These are phyloP conservation scores for Austroboletus festivus DNA, from an alignment of 768 basidiomycete species.

Conservation along the genomic window DNA sequence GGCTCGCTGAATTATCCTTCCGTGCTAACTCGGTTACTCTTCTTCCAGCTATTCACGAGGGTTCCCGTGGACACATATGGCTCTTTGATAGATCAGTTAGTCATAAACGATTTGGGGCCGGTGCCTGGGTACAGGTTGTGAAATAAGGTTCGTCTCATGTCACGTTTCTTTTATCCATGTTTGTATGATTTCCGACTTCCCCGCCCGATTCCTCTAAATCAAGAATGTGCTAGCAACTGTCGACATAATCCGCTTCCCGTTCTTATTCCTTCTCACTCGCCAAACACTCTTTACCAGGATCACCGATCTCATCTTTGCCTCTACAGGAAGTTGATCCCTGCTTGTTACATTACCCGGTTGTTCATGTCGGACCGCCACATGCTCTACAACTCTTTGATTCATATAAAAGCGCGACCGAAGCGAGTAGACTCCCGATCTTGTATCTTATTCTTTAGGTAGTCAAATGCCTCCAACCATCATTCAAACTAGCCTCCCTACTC, in stretches of 20 bases:
- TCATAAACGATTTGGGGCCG: conserved; percentile 3
- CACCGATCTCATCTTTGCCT: conserved; percentile 20
- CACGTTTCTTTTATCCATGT: conserved; percentile 27
- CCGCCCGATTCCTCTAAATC: conserved; percentile 20
- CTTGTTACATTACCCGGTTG: conserved; percentile 16
- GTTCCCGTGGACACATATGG: conserved; percentile 19
- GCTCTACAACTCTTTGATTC: conserved; percentile 8
- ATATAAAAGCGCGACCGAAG: conserved; percentile 24
- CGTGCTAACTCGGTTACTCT: conserved; percentile 15
- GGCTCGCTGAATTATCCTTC: conserved; percentile 9
- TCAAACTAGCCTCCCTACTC: conserved; percentile 27
- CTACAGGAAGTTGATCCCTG: conserved; percentile 11
- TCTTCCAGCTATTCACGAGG: conserved; percentile 11
- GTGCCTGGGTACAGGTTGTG: conserved; percentile 24
- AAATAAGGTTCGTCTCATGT: conserved; percentile 34
- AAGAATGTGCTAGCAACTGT: conserved; percentile 14
- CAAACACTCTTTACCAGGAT: conserved; percentile 15
- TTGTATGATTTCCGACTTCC: conserved; percentile 20
- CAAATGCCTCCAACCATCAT: conserved; percentile 16
- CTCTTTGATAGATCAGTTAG: conserved; percentile 6
- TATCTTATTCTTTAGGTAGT: conserved; percentile 3
- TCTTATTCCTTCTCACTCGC: conserved; percentile 17
- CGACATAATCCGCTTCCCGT: conserved; percentile 9
- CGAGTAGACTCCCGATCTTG: conserved; percentile 5
- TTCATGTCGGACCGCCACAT: conserved; percentile 16